Conservation (phyloP, 345 rosid species). For the Salix caprea region DNA sequence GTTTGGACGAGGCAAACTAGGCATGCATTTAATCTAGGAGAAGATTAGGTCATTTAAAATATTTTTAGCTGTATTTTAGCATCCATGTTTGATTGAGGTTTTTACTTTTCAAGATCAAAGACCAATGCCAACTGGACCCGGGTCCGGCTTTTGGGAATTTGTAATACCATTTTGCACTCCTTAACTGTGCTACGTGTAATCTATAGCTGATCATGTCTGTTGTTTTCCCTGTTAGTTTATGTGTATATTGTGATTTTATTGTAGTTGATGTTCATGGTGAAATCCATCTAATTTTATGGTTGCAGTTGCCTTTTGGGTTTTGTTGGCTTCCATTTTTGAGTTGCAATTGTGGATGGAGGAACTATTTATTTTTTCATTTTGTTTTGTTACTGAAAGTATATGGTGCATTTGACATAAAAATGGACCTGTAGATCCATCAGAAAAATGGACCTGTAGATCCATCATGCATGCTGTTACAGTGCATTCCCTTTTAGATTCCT, state of each 20-base stretch:
- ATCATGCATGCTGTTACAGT: background rate
- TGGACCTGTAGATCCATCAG: background rate
- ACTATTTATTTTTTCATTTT: background rate
- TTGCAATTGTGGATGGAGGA: background rate
- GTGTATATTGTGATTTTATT: background rate
- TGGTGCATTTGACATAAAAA: background rate
- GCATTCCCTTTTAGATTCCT: background rate
- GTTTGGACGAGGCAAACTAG: background rate
- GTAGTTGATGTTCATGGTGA: background rate
- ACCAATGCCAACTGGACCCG: background rate
- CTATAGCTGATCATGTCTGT: background rate
- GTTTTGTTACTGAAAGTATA: background rate
- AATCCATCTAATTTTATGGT: background rate
- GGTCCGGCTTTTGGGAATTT: background rate
- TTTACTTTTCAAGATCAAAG: background rate
- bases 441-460: background rate
- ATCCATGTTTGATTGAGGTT: background rate
- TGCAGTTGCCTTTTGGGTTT: background rate
- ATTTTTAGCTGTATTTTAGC: background rate
- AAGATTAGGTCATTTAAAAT: background rate
- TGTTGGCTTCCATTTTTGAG: background rate
- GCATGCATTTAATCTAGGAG: conserved; percentile 8
- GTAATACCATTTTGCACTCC: background rate
- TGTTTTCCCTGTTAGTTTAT: background rate
- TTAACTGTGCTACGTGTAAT: background rate